These are phyloP conservation scores for Nasturtium officinale DNA, from an alignment of 345 rosid genomes.

Conservation along the genomic window DNA sequence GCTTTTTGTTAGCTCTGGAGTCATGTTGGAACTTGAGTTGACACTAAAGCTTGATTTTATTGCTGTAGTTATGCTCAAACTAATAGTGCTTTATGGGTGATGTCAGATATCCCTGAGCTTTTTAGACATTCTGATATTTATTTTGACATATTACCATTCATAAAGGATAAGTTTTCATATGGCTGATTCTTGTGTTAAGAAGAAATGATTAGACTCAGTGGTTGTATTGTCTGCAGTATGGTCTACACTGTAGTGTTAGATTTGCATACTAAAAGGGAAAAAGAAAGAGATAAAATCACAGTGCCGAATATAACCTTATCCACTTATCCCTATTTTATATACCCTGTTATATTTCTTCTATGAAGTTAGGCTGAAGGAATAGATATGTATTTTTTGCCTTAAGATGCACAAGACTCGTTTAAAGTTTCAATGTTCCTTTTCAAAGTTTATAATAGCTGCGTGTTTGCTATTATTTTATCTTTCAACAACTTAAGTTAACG, in stretches of 20 bases:
- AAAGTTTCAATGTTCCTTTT: not conserved
- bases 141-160: conserved; percentile 23
- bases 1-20: conserved; percentile 29
- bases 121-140: conserved; percentile 10
- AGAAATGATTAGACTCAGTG: not conserved
- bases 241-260: conserved; percentile 7
- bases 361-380: conserved; percentile 5
- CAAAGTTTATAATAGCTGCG: not conserved
- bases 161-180: conserved; percentile 12
- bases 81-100: not conserved
- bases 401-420: not conserved
- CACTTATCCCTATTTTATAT: conserved; percentile 1
- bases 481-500: conserved; percentile 2
- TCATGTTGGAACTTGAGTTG: conserved; percentile 37
- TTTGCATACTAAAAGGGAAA: not conserved
- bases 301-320: not conserved
- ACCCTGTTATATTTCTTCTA: conserved; percentile 12
- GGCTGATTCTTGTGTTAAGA: conserved; percentile 7
- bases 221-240: not conserved
- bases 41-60: conserved; percentile 38
- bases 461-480: conserved; percentile 6
- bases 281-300: not conserved
- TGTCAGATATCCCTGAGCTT: conserved; percentile 16
- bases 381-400: not conserved
- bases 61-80: conserved; percentile 29